Evolutionary conservation across 1,284 basidiomycete species (phyloP).

Genomic region (Ustilago cynodontis): DNA sequence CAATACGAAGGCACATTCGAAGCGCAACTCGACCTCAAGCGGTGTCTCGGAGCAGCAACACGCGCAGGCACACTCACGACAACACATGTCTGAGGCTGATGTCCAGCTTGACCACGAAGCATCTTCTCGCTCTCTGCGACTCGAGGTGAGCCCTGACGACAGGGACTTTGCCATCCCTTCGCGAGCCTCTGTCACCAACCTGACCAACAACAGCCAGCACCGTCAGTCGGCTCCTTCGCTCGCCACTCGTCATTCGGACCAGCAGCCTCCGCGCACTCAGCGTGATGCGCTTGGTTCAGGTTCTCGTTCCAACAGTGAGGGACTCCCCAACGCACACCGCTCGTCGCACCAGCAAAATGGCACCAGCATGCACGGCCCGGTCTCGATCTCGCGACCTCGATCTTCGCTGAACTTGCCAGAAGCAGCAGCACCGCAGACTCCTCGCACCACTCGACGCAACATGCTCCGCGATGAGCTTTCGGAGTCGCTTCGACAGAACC

Average conservation of each 20-base stretch:
- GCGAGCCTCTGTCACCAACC: slow-evolving; percentile 32
- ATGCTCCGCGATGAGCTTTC: slow-evolving; percentile 88
- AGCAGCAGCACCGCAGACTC: slow-evolving; percentile 78
- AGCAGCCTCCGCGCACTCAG: slow-evolving; percentile 23
- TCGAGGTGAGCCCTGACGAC: slow-evolving; percentile 52
- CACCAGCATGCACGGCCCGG: slow-evolving; percentile 25
- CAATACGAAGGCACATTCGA: slow-evolving; percentile 44
- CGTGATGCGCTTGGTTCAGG: slow-evolving; percentile 37
- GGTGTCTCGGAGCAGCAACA: slow-evolving; percentile 14
- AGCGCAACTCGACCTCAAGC: slow-evolving; percentile 36
- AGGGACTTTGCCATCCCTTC: slow-evolving; percentile 52
- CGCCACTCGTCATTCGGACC: slow-evolving; percentile 44
- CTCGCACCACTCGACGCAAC: slow-evolving; percentile 82
- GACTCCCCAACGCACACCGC: slow-evolving; percentile 26
- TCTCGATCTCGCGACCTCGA: slow-evolving; percentile 45
- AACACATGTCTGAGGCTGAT: slow-evolving; percentile 27
- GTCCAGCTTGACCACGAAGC: slow-evolving; percentile 34
- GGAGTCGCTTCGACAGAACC: slow-evolving; percentile 82
- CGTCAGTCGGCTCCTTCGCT: slow-evolving; percentile 45
- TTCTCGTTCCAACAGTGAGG: slow-evolving; percentile 54
- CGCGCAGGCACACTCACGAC: slow-evolving; percentile 10
- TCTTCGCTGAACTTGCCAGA: slow-evolving; percentile 51
- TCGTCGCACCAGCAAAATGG: slow-evolving; percentile 16
- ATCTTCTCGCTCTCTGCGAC: slow-evolving; percentile 47
- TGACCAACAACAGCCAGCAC: slow-evolving; percentile 26